Percentiles rank a stretch among this genome's conserved stretches.
Evolutionary conservation across 202 grass and related monocot species (phyloP).

Genomic region (Digitaria exilis): DNA sequence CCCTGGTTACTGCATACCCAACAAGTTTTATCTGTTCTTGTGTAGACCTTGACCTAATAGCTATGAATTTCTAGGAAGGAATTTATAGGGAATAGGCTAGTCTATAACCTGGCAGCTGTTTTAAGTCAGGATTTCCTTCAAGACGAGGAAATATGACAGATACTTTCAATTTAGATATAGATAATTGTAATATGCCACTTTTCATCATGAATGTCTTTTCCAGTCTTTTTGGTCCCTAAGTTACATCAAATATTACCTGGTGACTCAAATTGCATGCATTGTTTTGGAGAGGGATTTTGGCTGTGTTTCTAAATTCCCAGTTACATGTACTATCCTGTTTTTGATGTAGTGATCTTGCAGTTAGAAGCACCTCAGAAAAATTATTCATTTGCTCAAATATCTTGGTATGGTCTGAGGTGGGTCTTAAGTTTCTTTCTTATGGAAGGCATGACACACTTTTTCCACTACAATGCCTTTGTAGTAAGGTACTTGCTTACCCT

Average conservation of each 20-base stretch:
- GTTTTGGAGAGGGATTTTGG: background rate
- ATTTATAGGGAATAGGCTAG: background rate
- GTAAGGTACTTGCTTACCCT: constrained; percentile 57
- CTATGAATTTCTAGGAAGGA: background rate
- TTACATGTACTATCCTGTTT: constrained; percentile 40
- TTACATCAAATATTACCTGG: background rate
- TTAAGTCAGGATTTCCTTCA: background rate
- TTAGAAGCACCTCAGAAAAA: constrained; percentile 82
- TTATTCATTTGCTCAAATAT: constrained; percentile 71
- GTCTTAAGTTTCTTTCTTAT: constrained; percentile 72
- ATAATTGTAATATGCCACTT: background rate
- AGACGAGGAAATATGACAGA: background rate
- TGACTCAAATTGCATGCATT: background rate
- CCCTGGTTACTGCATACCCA: no score
- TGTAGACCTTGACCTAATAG: background rate
- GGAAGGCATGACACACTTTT: constrained; percentile 84
- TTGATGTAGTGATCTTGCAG: constrained; percentile 67
- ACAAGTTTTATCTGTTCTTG: background rate
- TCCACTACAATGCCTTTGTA: constrained; percentile 92
- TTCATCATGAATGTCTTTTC: background rate
- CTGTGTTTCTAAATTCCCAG: background rate
- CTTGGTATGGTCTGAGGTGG: constrained; percentile 81
- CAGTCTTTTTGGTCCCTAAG: background rate
- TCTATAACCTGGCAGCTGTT: background rate
- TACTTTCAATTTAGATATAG: background rate